These are phyloP conservation scores for Samsoniella hepiali DNA, from an alignment of 2,329 filamentous ascomycete genomes.

Conservation along the genomic window DNA sequence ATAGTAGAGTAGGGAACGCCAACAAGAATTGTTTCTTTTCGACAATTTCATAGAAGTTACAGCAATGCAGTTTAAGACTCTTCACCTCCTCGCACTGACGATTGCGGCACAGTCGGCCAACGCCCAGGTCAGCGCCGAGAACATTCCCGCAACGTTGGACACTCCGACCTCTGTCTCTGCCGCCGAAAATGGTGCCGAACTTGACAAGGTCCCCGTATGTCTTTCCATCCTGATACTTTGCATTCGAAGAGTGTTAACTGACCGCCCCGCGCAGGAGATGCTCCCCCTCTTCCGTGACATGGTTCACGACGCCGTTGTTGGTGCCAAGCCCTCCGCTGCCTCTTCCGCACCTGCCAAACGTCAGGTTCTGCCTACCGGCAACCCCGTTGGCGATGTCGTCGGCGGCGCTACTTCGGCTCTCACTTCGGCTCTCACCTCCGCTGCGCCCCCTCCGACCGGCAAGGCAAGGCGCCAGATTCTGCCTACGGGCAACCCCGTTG, in stretches of 20 bases:
- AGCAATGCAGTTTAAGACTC: slow-evolving; percentile 11
- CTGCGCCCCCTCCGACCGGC: neutral
- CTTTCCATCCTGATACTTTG: no score
- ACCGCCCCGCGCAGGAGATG: neutral
- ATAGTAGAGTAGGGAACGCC: neutral
- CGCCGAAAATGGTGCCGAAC: no score
- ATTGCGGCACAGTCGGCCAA: slow-evolving; percentile 12
- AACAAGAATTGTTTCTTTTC: neutral
- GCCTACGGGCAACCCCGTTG: no score
- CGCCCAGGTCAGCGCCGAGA: neutral
- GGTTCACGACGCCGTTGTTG: neutral
- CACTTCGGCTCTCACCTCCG: neutral
- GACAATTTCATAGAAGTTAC: neutral
- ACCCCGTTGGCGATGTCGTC: neutral
- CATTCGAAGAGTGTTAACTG: neutral
- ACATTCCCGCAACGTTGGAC: neutral
- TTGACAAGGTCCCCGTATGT: no score
- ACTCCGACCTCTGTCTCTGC: neutral
- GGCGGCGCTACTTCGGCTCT: neutral
- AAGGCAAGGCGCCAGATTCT: no score
- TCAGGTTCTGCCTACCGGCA: neutral
- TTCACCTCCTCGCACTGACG: slow-evolving; percentile 6
- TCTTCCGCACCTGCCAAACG: neutral
- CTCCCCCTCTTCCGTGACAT: slow-evolving; percentile 1
- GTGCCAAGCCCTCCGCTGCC: neutral